These are phyloP conservation scores for Boletus vinaceobasis DNA, from an alignment of 768 basidiomycete genomes.

Conservation along the genomic window DNA sequence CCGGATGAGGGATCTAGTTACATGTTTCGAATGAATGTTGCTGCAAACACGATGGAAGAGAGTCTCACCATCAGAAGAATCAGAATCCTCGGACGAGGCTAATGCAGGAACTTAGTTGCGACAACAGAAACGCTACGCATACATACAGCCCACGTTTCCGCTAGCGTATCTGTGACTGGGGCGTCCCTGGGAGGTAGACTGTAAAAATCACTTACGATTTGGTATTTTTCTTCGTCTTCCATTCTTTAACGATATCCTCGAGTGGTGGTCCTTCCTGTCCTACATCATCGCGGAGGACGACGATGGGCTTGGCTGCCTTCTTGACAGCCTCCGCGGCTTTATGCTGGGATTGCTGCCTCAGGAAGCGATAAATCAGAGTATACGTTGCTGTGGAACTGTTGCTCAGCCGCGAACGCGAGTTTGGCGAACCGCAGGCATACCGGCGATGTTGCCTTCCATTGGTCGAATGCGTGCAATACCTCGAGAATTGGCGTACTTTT, in stretches of 20 bases:
- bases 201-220: constrained; percentile 24
- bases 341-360: constrained; percentile 57
- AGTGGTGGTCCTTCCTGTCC: constrained; percentile 49
- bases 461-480: constrained; percentile 1
- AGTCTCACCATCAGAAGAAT: constrained; percentile 26
- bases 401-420: constrained; percentile 11
- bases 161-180: constrained; percentile 12
- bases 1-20: constrained; percentile 19
- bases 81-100: constrained; percentile 24
- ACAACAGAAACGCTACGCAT: background rate
- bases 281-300: constrained; percentile 56
- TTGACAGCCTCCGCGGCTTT: constrained; percentile 74
- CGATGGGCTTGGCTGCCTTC: constrained; percentile 63
- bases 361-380: constrained; percentile 71
- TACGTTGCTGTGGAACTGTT: constrained; percentile 55
- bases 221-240: constrained; percentile 44
- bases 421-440: constrained; percentile 34
- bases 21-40: background rate
- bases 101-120: constrained; percentile 8
- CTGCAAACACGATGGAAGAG: background rate
- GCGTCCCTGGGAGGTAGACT: background rate
- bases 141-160: constrained; percentile 23
- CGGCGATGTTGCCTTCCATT: constrained; percentile 52
- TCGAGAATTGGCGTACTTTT: background rate
- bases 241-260: constrained; percentile 63